These are phyloP conservation scores for Geotrichum citri-aurantii DNA, from an alignment of 1,139 yeast species.

Conservation along the genomic window DNA sequence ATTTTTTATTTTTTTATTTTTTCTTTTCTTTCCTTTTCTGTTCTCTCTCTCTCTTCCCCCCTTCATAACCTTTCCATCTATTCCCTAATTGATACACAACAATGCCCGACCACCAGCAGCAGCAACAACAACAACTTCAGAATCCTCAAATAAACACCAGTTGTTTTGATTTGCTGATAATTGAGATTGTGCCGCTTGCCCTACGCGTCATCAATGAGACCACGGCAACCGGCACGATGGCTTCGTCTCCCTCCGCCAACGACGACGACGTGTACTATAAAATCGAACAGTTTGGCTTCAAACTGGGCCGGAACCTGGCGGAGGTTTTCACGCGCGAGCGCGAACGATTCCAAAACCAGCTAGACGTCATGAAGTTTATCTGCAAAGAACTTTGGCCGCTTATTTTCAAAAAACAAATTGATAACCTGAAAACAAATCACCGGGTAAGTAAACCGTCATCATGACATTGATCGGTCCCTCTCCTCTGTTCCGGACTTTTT, in stretches of 20 bases:
- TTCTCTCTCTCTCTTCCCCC: too few species aligned
- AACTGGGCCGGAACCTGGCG: conserved; percentile 66
- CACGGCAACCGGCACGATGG: conserved; percentile 28
- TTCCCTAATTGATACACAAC: background rate
- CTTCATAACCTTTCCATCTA: too few species aligned
- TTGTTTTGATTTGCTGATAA: conserved; percentile 56
- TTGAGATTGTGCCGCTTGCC: conserved; percentile 70
- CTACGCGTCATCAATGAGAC: conserved; percentile 46
- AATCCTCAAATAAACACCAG: conserved; percentile 40
- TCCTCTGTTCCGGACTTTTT: background rate
- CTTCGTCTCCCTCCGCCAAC: conserved; percentile 31
- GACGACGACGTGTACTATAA: conserved; percentile 56
- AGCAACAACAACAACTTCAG: background rate
- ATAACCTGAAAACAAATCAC: conserved; percentile 86
- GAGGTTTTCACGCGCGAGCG: conserved; percentile 61
- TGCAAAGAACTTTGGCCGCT: conserved; percentile 89
- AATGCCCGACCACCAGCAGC: background rate
- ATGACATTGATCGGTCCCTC: too few species aligned
- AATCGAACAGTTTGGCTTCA: conserved; percentile 64
- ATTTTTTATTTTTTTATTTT: background rate
- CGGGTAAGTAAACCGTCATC: conserved; percentile 40
- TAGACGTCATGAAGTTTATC: conserved; percentile 84
- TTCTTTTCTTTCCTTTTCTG: background rate
- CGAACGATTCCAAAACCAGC: conserved; percentile 50
- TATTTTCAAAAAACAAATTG: conserved; percentile 80